Evolutionary conservation across 306 rosid species (phyloP).

Genomic region (Datisca glomerata): DNA sequence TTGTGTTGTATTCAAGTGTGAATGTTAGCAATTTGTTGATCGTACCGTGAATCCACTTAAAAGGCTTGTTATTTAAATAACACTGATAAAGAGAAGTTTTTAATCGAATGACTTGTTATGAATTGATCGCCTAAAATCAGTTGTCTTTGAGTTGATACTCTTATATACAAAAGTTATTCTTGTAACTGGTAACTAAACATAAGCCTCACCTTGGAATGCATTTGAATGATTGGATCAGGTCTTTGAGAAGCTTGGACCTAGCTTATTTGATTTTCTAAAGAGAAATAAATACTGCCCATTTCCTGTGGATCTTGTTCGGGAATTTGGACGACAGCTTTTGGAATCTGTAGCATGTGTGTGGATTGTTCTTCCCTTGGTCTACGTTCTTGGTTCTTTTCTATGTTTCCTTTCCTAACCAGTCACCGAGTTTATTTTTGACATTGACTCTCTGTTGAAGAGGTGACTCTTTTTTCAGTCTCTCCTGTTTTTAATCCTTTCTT

Average conservation of each 20-base stretch:
- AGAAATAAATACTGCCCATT: conserved; percentile 95
- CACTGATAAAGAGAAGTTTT: no score
- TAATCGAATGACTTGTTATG: no score
- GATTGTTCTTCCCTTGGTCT: conserved; percentile 54
- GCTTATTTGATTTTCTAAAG: conserved; percentile 99
- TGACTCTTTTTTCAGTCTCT: conserved; percentile 20
- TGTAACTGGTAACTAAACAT: conserved; percentile 53
- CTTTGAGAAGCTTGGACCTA: conserved; percentile 99
- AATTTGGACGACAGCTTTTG: conserved; percentile 99
- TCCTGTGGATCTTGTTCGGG: conserved; percentile 99
- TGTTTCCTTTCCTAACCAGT: conserved; percentile 19
- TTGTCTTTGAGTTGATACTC: no score
- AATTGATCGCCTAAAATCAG: no score
- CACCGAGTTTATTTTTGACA: conserved; percentile 28
- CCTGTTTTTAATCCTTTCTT: conserved; percentile 18
- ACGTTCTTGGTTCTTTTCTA: conserved; percentile 27
- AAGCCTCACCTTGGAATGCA: conserved; percentile 58
- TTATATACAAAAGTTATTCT: conserved; percentile 24
- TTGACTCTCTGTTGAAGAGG: conserved; percentile 29
- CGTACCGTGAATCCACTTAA: no score
- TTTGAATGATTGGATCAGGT: conserved; percentile 94
- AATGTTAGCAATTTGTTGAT: no score
- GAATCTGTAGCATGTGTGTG: conserved; percentile 99
- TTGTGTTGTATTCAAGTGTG: no score
- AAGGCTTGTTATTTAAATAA: no score